A percentile compares a stretch with the other conserved stretches of the same genome.
phyloP scores from a whole-genome alignment of 345 rosid species.

The Moringa oleifera region DNA sequence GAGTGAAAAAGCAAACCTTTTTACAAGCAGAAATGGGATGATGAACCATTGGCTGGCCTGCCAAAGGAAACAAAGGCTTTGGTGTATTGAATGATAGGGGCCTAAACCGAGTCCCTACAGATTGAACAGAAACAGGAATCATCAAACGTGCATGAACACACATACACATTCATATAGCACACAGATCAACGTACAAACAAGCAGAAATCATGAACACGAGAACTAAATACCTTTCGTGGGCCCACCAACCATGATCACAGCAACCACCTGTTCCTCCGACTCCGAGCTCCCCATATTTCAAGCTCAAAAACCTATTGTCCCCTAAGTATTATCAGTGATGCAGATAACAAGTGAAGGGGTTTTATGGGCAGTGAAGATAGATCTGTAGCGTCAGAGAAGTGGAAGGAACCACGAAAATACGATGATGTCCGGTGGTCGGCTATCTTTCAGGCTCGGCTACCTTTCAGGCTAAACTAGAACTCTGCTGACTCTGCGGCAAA shows the following conservation, averaged over 20 bases:
- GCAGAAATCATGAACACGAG: too few species aligned
- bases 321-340: too few species aligned
- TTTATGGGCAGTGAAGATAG: too few species aligned
- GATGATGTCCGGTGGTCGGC: too few species aligned
- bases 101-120: constrained; percentile 75
- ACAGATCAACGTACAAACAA: constrained; percentile 57
- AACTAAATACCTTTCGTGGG: constrained; percentile 88
- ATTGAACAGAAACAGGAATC: not conserved
- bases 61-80: constrained; percentile 88
- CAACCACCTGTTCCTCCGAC: constrained; percentile 82
- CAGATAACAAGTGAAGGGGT: too few species aligned
- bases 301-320: too few species aligned
- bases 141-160: constrained; percentile 1
- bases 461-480: too few species aligned
- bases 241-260: constrained; percentile 98
- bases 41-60: constrained; percentile 95
- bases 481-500: too few species aligned
- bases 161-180: too few species aligned
- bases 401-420: too few species aligned
- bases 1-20: constrained; percentile 43
- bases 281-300: constrained; percentile 71
- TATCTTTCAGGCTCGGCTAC: too few species aligned
- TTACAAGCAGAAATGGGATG: constrained; percentile 98
- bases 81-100: constrained; percentile 86
- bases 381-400: too few species aligned